Evolutionary conservation across 768 basidiomycete genomes (phyloP).

Genomic region (Hysterangium stoloniferum): DNA sequence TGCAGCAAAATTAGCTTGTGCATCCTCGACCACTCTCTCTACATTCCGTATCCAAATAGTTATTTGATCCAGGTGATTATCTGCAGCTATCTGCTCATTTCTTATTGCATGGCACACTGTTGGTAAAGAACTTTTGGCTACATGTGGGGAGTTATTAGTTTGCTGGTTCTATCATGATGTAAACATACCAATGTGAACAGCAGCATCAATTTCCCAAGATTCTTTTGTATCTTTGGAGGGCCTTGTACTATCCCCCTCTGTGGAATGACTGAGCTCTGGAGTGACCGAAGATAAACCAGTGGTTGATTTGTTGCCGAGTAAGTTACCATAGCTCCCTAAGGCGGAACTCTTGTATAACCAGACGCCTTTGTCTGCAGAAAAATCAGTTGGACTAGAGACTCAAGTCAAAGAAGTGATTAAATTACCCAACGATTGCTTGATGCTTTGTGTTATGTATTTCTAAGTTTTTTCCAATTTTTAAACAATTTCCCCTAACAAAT

Average conservation of each 20-base stretch:
- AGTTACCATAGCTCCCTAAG: conserved; percentile 29
- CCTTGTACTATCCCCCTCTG: not conserved
- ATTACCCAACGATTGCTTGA: conserved; percentile 69
- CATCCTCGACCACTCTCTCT: conserved; percentile 80
- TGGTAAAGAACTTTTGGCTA: conserved; percentile 46
- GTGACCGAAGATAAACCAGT: conserved; percentile 9
- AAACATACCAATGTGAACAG: conserved; percentile 36
- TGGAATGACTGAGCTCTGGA: conserved; percentile 1
- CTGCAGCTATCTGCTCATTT: conserved; percentile 45
- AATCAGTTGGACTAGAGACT: not conserved
- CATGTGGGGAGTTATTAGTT: not conserved
- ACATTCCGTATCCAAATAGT: conserved; percentile 76
- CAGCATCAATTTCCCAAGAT: conserved; percentile 45
- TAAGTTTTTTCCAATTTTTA: no score
- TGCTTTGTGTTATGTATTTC: no score
- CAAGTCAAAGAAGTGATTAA: conserved; percentile 1
- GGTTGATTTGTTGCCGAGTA: conserved; percentile 27
- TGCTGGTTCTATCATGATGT: not conserved
- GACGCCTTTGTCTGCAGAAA: conserved; percentile 38
- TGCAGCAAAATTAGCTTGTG: conserved; percentile 64
- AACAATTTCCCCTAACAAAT: no score
- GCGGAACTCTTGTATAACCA: conserved; percentile 60
- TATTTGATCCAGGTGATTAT: conserved; percentile 58
- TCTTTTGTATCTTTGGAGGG: conserved; percentile 20
- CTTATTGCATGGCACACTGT: conserved; percentile 45